Conservation (phyloP, 495 filamentous ascomycete genomes). For the Choiromyces venosus region DNA sequence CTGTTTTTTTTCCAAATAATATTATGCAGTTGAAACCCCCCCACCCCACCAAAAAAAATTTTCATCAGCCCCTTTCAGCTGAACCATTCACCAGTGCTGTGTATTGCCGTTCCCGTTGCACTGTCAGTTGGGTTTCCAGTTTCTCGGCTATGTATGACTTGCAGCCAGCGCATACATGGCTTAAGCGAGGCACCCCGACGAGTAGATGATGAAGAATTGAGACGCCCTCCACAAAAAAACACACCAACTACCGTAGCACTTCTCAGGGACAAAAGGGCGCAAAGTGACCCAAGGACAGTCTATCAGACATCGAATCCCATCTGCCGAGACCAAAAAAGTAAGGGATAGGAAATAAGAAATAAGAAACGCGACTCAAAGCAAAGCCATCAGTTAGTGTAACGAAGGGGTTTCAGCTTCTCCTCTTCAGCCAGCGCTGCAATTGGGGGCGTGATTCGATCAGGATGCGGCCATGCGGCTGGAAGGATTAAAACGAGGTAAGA, state of each 20-base stretch:
- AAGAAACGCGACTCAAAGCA: background rate
- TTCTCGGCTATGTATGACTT: background rate
- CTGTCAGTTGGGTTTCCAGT: background rate
- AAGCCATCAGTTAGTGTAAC: background rate
- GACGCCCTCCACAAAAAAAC: background rate
- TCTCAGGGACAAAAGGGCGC: background rate
- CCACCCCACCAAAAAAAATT: too few species aligned
- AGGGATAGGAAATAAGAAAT: too few species aligned
- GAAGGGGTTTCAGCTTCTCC: background rate
- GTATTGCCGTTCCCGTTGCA: background rate
- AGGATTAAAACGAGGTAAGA: background rate
- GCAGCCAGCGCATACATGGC: background rate
- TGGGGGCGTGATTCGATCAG: background rate
- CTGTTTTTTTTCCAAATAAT: background rate
- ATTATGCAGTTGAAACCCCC: background rate
- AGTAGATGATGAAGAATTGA: background rate
- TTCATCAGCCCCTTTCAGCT: background rate
- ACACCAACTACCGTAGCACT: background rate
- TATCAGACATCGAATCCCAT: background rate
- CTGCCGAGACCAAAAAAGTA: background rate
- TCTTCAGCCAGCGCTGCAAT: background rate
- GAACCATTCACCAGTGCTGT: background rate
- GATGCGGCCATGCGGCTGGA: background rate
- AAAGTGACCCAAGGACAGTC: background rate
- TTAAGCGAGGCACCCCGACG: background rate